These are phyloP conservation scores for Aspergillus sp. DNA, from an alignment of 2,329 filamentous ascomycete genomes.

Conservation along the genomic window DNA sequence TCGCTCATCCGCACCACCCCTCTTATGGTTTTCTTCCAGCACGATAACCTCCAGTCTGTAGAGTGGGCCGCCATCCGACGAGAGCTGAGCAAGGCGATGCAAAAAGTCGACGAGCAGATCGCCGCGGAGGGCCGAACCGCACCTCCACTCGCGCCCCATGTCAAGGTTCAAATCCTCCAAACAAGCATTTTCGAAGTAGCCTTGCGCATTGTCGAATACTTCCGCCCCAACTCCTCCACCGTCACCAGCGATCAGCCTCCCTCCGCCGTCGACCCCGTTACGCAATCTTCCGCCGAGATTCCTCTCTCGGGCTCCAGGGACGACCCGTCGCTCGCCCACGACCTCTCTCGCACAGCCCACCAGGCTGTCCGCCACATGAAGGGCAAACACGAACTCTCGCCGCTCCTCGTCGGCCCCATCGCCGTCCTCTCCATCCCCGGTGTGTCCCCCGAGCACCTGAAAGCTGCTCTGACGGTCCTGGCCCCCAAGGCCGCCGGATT, in stretches of 20 bases:
- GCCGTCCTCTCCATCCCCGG: constrained; percentile 76
- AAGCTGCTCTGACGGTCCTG: constrained; percentile 75
- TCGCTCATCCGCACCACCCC: constrained; percentile 83
- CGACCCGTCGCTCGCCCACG: constrained; percentile 52
- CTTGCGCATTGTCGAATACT: constrained; percentile 83
- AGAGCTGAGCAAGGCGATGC: constrained; percentile 61
- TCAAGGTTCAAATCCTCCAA: constrained; percentile 80
- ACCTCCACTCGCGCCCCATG: constrained; percentile 52
- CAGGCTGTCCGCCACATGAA: constrained; percentile 49
- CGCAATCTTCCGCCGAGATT: constrained; percentile 32
- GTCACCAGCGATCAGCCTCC: constrained; percentile 21
- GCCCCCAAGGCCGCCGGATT: constrained; percentile 69
- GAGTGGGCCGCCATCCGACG: constrained; percentile 73
- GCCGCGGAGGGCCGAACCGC: constrained; percentile 51
- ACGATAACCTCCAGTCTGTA: constrained; percentile 70
- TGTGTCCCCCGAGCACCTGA: constrained; percentile 80
- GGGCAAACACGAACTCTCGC: constrained; percentile 62
- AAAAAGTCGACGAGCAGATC: constrained; percentile 66
- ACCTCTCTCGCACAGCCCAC: constrained; percentile 57
- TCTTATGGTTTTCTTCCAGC: constrained; percentile 80
- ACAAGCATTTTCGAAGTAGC: constrained; percentile 87
- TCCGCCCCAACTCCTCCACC: constrained; percentile 56
- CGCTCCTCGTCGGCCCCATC: constrained; percentile 77
- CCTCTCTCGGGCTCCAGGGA: constrained; percentile 29
- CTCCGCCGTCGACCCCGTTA: constrained; percentile 25